Percentiles rank a stretch among this genome's conserved stretches.
Evolutionary conservation across 257 asterid genomes (phyloP).

Genomic region (Solanum clarkiae): DNA sequence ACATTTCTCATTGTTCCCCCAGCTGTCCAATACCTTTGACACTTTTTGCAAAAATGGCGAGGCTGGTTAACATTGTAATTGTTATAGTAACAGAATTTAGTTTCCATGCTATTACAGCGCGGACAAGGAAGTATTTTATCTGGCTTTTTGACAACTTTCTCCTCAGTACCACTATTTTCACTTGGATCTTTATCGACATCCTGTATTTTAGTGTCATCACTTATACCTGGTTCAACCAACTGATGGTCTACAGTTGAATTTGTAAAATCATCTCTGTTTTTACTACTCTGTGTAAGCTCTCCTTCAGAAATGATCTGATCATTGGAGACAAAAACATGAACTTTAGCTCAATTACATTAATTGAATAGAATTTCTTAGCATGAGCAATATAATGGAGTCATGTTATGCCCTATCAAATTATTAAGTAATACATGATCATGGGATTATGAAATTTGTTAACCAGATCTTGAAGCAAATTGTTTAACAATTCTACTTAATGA

Average conservation of each 20-base stretch:
- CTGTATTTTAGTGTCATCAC: constrained; percentile 8
- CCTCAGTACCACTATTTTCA: constrained; percentile 7
- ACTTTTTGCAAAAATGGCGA: no score
- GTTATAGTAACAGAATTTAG: no score
- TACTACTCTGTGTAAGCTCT: constrained; percentile 3
- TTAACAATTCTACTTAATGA: not conserved
- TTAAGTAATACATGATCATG: not conserved
- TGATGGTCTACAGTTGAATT: constrained; percentile 10
- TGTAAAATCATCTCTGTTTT: constrained; percentile 6
- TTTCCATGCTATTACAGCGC: no score
- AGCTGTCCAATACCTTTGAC: no score
- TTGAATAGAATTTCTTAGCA: not conserved
- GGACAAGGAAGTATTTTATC: no score
- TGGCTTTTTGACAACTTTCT: constrained; percentile 18
- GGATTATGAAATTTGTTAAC: not conserved
- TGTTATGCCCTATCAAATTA: not conserved
- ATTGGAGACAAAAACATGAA: not conserved
- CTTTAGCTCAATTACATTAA: not conserved
- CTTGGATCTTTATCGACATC: constrained; percentile 10
- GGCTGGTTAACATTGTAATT: no score
- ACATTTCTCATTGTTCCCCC: no score
- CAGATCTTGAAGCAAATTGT: no score
- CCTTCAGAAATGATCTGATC: constrained; percentile 30
- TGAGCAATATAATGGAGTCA: not conserved
- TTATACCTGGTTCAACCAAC: constrained; percentile 11